Base-by-base conservation (phyloP, 306 rosid species). In the Glycine soja region DNA sequence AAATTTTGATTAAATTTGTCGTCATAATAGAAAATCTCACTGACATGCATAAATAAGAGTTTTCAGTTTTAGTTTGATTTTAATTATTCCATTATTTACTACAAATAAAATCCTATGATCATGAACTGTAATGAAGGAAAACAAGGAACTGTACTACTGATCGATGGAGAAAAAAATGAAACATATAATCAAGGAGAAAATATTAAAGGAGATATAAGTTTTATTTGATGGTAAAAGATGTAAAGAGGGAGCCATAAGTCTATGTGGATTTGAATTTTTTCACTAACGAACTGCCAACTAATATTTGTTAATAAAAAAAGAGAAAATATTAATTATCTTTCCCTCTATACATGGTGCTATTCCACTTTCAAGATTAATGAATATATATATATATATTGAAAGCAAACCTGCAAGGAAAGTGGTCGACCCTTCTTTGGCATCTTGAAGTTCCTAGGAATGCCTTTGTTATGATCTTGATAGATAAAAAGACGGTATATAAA, bases 401-500 rank as follows among this genome's bases (percentile, higher is more conserved):
- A 80, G 75, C 76, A 52, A 82, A 93, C 99, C 99, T 95, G 94
- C 72, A 95, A 85, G 11, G 99, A 90, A 80, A 93, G 86, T 1
- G 97, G 97, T 46, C 90, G 91, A 83, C 91, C 87, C 91, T 87
- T 90, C 90, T 86, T 91, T 0, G 97, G 87, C 97, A 95, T 94
- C 69, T 85, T 90, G 83, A 76, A 66, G 83, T 85, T 84, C 80
- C 79, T 70, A 76, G 30, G 77, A 84, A 64, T 8, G 82, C 14
- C 7, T 46, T 46, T 79, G 53, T 73, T 75, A 13, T 59, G 65
- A 42, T 63, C 46, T 50, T 18, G 54, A 83, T 70, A 48, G 50
- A 56, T 36, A 77, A 89, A 84, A 83, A 58, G 83, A 3, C 87
- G 81, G 74, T 76, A 77, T 50, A 76, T 57, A 90, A 86, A 84